phyloP scores from a whole-genome alignment of 108 stramenopile genomes.

The Discostella pseudostelligera region DNA sequence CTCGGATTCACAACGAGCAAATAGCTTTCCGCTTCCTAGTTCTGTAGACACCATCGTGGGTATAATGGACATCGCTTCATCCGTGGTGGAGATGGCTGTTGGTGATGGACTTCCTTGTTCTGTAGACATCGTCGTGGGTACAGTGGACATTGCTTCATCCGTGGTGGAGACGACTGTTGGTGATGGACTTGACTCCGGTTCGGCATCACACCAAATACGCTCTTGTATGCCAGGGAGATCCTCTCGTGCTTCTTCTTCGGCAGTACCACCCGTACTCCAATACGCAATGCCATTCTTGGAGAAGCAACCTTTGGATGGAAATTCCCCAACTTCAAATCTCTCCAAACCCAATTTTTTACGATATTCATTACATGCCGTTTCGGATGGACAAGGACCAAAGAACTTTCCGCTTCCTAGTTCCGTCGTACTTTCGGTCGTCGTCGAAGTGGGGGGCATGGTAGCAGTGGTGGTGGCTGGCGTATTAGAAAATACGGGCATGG shows the following conservation, averaged over 20 bases:
- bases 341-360: background rate
- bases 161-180: too few relatives aligned
- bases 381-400: background rate
- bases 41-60: background rate
- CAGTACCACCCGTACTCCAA: constrained; percentile 2
- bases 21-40: too few relatives aligned
- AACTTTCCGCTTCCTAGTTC: too few relatives aligned
- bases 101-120: too few relatives aligned
- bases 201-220: background rate
- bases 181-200: background rate
- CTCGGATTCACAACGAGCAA: background rate
- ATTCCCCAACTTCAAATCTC: background rate
- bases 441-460: background rate
- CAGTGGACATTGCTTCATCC: too few relatives aligned
- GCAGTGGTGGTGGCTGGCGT: background rate
- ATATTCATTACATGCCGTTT: background rate
- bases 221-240: background rate
- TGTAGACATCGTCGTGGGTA: background rate
- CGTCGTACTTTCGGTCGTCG: background rate
- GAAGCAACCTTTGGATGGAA: constrained; percentile 2
- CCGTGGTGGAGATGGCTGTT: too few relatives aligned
- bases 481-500: background rate
- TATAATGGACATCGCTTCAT: too few relatives aligned
- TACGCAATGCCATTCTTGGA: constrained; percentile 5
- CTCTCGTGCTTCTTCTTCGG: background rate